A percentile compares a stretch with the other conserved stretches of the same genome.
These are phyloP conservation scores for Tylopilus orsonianus DNA, from an alignment of 1,284 basidiomycete species.

Conservation along the genomic window DNA sequence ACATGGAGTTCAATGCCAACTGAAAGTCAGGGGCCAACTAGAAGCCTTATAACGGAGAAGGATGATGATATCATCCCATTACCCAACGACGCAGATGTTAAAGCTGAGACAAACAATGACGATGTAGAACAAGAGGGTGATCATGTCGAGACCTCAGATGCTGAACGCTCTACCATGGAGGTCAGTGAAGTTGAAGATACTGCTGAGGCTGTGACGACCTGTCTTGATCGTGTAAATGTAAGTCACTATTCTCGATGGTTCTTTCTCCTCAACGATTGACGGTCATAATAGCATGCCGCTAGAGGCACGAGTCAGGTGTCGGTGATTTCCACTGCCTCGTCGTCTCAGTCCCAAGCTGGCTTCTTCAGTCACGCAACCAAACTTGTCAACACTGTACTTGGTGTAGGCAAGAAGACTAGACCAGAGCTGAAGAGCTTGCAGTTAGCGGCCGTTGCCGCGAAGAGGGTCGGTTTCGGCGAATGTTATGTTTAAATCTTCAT, in stretches of 20 bases:
- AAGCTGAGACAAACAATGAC: constrained; percentile 13
- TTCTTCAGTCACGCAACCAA: constrained; percentile 69
- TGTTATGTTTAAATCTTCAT: background rate
- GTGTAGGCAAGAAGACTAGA: constrained; percentile 62
- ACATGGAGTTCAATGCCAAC: constrained; percentile 72
- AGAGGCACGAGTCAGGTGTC: constrained; percentile 54
- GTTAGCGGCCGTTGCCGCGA: constrained; percentile 75
- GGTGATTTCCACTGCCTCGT: constrained; percentile 48
- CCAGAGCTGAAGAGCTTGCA: constrained; percentile 82
- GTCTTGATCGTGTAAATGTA: constrained; percentile 43
- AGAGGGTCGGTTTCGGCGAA: constrained; percentile 59
- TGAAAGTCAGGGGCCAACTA: constrained; percentile 43
- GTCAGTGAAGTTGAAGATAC: constrained; percentile 43
- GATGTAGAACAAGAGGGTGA: constrained; percentile 37
- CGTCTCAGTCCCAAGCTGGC: constrained; percentile 54
- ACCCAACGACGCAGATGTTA: constrained; percentile 11
- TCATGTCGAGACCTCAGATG: constrained; percentile 30
- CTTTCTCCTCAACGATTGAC: constrained; percentile 3
- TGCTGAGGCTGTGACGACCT: constrained; percentile 39
- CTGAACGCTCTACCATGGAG: constrained; percentile 34
- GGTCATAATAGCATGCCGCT: constrained; percentile 9
- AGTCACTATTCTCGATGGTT: constrained; percentile 1
- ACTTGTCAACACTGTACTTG: constrained; percentile 60
- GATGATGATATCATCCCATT: constrained; percentile 13
- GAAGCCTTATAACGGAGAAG: constrained; percentile 21